A percentile compares a stretch with the other conserved stretches of the same genome.
These are phyloP conservation scores for Ogataea polymorpha DNA, from an alignment of 805 yeast genomes.

Conservation along the genomic window DNA sequence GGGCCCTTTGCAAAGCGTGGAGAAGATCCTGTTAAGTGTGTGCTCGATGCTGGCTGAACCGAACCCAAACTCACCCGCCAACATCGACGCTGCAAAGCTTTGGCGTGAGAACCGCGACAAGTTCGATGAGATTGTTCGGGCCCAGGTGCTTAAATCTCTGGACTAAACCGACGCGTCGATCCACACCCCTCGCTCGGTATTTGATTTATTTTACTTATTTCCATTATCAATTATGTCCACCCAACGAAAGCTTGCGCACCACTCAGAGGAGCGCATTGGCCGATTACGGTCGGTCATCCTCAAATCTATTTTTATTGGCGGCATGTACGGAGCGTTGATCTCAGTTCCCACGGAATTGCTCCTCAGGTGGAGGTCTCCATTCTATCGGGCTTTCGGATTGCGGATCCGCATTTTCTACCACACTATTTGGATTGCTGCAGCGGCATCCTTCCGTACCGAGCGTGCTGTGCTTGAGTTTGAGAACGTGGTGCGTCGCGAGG, in stretches of 20 bases:
- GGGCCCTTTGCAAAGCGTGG: constrained; percentile 98
- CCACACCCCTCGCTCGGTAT: constrained; percentile 9
- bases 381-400: constrained; percentile 35
- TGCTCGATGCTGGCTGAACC: constrained; percentile 97
- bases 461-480: constrained; percentile 35
- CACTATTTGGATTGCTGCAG: constrained; percentile 36
- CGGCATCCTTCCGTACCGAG: constrained; percentile 37
- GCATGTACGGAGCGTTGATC: constrained; percentile 36
- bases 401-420: constrained; percentile 37
- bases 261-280: constrained; percentile 24
- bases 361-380: constrained; percentile 36
- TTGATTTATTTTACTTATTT: background rate
- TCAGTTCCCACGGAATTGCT: constrained; percentile 37
- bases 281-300: constrained; percentile 29
- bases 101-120: constrained; percentile 83
- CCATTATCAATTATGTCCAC: constrained; percentile 3
- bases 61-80: constrained; percentile 94
- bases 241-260: constrained; percentile 21
- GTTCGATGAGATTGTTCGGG: constrained; percentile 61
- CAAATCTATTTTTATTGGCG: constrained; percentile 34
- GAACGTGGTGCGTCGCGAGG: constrained; percentile 29
- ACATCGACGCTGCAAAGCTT: constrained; percentile 72
- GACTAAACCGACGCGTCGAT: constrained; percentile 46
- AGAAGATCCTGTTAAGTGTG: constrained; percentile 88
- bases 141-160: constrained; percentile 65